Conservation (phyloP, 257 asterid genomes). For the Perilla frutescens region DNA sequence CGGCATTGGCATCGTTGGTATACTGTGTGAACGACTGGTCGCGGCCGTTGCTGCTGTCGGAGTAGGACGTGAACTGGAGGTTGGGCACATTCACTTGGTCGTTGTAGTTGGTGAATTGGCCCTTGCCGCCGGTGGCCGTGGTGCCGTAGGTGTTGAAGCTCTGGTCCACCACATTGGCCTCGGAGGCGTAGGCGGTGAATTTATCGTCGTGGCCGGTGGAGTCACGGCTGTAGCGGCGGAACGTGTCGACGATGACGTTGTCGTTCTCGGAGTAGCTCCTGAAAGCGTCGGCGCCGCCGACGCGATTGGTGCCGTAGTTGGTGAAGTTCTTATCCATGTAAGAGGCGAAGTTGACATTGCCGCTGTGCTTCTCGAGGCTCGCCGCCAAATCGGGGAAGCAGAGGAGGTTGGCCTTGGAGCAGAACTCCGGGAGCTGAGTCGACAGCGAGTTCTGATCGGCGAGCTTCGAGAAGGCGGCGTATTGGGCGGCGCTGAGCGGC, state of each 20-base stretch:
- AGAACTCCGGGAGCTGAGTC: constrained; percentile 62
- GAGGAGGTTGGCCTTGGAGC: constrained; percentile 65
- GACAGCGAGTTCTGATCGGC: constrained; percentile 66
- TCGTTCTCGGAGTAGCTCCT: constrained; percentile 54
- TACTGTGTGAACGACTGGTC: constrained; percentile 54
- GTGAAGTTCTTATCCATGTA: constrained; percentile 62
- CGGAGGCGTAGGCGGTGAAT: constrained; percentile 60
- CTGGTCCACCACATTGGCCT: constrained; percentile 59
- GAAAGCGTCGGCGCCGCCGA: constrained; percentile 65
- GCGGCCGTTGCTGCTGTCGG: constrained; percentile 63
- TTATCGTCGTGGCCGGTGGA: constrained; percentile 59
- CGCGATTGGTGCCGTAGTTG: constrained; percentile 62
- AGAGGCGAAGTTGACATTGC: constrained; percentile 49
- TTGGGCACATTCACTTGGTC: constrained; percentile 50
- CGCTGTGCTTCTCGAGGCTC: constrained; percentile 59
- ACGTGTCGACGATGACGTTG: constrained; percentile 48
- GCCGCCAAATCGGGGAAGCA: constrained; percentile 65
- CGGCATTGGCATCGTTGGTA: constrained; percentile 59
- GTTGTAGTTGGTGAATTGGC: constrained; percentile 58
- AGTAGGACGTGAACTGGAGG: constrained; percentile 66
- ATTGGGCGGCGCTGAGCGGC: constrained; percentile 56
- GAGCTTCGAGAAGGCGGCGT: constrained; percentile 60
- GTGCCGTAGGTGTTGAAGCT: constrained; percentile 75
- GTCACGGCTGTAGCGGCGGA: constrained; percentile 84
- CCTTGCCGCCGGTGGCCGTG: constrained; percentile 63